A percentile compares a stretch with the other conserved stretches of the same genome.
phyloP scores from a whole-genome alignment of 2,329 filamentous ascomycete genomes.

The Alternaria arborescens region DNA sequence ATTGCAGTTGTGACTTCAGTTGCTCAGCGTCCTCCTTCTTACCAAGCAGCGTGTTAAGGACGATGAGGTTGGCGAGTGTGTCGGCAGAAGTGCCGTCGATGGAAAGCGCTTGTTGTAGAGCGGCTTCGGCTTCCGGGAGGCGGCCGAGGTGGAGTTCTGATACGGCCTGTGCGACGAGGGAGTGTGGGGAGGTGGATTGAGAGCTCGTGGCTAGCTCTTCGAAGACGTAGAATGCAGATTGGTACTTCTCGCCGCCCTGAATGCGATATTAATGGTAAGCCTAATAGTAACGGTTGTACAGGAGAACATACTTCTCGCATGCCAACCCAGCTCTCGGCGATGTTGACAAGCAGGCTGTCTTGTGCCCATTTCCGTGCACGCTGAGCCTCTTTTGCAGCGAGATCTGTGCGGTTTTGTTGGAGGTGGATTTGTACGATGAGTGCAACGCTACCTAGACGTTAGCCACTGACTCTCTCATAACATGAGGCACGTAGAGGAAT shows the following conservation, averaged over 20 bases:
- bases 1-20: conserved; percentile 61
- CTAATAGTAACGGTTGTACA: no score
- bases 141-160: conserved; percentile 91
- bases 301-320: conserved; percentile 75
- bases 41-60: conserved; percentile 79
- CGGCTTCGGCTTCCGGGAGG: conserved; percentile 86
- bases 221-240: conserved; percentile 96
- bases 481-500: not conserved
- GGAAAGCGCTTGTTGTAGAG: conserved; percentile 79
- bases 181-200: conserved; percentile 77
- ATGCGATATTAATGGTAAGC: conserved; percentile 25
- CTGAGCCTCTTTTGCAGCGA: conserved; percentile 87
- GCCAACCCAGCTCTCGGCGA: conserved; percentile 95
- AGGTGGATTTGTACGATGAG: conserved; percentile 93
- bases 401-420: conserved; percentile 87
- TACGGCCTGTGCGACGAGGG: conserved; percentile 86
- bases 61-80: conserved; percentile 82
- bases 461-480: conserved; percentile 1
- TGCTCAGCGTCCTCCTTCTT: conserved; percentile 68
- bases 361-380: conserved; percentile 93
- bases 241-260: conserved; percentile 93
- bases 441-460: conserved; percentile 68
- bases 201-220: conserved; percentile 93
- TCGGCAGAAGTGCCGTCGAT: conserved; percentile 76
- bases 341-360: conserved; percentile 89